Conservation (phyloP, 2,329 filamentous ascomycete species). For the Ceratocystis huliohia region DNA sequence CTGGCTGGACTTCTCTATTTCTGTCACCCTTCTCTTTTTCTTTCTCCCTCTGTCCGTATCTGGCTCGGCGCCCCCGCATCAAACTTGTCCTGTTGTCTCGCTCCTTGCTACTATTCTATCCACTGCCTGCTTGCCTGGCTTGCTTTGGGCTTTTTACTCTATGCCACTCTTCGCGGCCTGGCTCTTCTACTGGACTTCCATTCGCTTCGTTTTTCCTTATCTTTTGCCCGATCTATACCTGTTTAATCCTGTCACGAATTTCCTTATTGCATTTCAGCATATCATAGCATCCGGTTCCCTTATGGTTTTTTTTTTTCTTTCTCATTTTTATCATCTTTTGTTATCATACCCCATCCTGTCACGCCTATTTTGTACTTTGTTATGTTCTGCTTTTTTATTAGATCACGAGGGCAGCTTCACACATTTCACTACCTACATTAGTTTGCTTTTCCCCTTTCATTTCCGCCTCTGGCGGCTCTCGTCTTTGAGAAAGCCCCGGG, state of each 20-base stretch:
- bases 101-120: background rate
- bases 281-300: conserved; percentile 12
- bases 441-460: background rate
- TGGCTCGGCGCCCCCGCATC: background rate
- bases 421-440: background rate
- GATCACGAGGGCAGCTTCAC: conserved; percentile 10
- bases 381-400: conserved; percentile 6
- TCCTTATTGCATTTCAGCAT: conserved; percentile 1
- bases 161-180: conserved; percentile 8
- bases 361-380: conserved; percentile 5
- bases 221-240: conserved; percentile 9
- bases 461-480: background rate
- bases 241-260: conserved; percentile 12
- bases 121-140: background rate
- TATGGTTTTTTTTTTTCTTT: background rate
- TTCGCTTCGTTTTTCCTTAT: conserved; percentile 5
- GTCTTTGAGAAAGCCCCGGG: background rate
- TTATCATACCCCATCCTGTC: conserved; percentile 9
- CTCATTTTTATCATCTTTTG: background rate
- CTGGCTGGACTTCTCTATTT: background rate
- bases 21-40: background rate
- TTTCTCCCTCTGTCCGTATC: background rate
- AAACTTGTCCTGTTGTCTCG: background rate
- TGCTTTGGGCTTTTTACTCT: background rate
- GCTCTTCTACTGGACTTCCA: background rate